Conservation (phyloP, 2,329 filamentous ascomycete genomes). For the Pseudogymnoascus sp. region DNA sequence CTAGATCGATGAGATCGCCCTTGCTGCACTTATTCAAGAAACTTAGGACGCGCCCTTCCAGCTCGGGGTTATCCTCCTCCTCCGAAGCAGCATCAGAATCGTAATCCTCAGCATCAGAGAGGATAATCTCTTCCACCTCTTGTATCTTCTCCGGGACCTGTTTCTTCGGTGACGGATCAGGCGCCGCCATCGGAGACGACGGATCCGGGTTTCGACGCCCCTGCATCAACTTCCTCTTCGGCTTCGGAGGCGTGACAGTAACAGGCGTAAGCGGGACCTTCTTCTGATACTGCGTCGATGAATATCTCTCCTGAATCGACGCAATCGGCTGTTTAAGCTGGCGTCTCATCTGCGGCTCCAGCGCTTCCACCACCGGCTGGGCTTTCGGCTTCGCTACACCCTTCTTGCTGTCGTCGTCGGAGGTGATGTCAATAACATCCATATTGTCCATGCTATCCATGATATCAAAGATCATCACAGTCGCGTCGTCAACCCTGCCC, state of each 20-base stretch:
- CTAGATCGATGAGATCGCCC: constrained; percentile 73
- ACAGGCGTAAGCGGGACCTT: constrained; percentile 11
- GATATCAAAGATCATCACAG: constrained; percentile 38
- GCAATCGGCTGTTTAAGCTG: constrained; percentile 45
- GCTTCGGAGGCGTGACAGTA: constrained; percentile 22
- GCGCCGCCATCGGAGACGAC: constrained; percentile 19
- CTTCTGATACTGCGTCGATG: constrained; percentile 35
- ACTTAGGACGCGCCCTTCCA: constrained; percentile 55
- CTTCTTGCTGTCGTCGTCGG: background rate
- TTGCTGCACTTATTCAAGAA: constrained; percentile 76
- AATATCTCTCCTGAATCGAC: constrained; percentile 52
- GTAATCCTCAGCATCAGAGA: constrained; percentile 24
- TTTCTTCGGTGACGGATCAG: constrained; percentile 19
- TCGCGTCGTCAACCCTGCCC: constrained; percentile 48
- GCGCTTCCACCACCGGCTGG: constrained; percentile 21
- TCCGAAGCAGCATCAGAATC: constrained; percentile 24
- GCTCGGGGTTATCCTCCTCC: constrained; percentile 33
- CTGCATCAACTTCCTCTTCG: constrained; percentile 27
- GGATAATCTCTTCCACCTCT: constrained; percentile 10
- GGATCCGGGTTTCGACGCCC: constrained; percentile 23
- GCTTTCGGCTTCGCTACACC: constrained; percentile 3
- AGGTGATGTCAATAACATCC: constrained; percentile 4
- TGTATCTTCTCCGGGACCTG: constrained; percentile 13
- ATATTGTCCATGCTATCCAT: constrained; percentile 25
- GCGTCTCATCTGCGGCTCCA: constrained; percentile 44